These are phyloP conservation scores for Alternaria sp. DNA, from an alignment of 2,329 filamentous ascomycete genomes.

Conservation along the genomic window DNA sequence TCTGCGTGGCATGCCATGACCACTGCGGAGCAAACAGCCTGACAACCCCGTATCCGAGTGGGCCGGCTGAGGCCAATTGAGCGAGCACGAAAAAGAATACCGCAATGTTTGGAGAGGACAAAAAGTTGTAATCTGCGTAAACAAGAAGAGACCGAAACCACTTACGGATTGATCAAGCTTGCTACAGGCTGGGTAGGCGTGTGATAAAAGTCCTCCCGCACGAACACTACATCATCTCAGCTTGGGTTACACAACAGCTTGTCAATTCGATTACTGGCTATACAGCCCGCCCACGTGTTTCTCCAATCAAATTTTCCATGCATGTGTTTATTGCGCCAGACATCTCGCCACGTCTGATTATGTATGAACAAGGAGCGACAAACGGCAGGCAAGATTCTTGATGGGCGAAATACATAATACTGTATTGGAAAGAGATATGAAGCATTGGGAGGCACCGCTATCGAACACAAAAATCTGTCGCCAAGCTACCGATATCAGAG, in stretches of 20 bases:
- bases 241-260: neutral
- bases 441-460: neutral
- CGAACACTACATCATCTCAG: neutral
- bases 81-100: neutral
- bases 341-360: neutral
- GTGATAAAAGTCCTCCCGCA: neutral
- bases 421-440: neutral
- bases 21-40: slow-evolving; percentile 57
- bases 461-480: neutral
- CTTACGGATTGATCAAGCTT: too few relatives aligned
- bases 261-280: neutral
- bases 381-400: neutral
- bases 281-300: neutral
- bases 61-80: slow-evolving; percentile 34
- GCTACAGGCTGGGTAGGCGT: neutral
- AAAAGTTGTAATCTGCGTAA: too few relatives aligned
- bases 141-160: too few relatives aligned
- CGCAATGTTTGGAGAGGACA: too few relatives aligned
- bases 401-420: neutral
- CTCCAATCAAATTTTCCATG: neutral
- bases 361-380: neutral
- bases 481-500: neutral
- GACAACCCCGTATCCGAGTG: slow-evolving; percentile 57
- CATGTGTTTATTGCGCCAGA: neutral
- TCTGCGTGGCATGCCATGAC: slow-evolving; percentile 59